Conservation (phyloP, 2,329 filamentous ascomycete species). For the Colletotrichum sp. region DNA sequence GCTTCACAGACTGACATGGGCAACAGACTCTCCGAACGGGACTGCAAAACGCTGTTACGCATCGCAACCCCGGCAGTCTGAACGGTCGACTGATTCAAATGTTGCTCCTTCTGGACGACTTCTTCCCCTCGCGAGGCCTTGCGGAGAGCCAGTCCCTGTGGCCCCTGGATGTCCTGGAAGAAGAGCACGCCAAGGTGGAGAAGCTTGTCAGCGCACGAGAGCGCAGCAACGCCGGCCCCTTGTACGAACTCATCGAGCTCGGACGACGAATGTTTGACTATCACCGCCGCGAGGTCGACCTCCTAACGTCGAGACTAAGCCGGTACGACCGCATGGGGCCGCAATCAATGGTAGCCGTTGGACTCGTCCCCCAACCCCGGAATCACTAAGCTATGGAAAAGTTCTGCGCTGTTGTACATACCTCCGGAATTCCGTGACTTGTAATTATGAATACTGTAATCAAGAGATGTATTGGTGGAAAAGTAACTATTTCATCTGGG, state of each 20-base stretch:
- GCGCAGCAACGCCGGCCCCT: background rate
- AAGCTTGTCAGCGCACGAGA: background rate
- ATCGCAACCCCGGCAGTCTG: slow-evolving; percentile 4
- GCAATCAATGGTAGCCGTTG: background rate
- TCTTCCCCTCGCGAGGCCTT: background rate
- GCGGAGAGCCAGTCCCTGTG: background rate
- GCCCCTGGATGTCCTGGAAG: slow-evolving; percentile 8
- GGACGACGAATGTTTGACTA: slow-evolving; percentile 8
- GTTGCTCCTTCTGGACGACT: slow-evolving; percentile 10
- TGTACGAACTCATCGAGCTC: slow-evolving; percentile 3
- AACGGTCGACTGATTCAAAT: slow-evolving; percentile 12
- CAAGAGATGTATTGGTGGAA: background rate
- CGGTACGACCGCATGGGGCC: background rate
- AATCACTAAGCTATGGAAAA: background rate
- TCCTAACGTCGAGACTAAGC: background rate
- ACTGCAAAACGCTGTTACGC: slow-evolving; percentile 12
- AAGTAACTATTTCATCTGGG: background rate
- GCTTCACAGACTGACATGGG: background rate
- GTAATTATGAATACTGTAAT: background rate
- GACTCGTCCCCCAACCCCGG: background rate
- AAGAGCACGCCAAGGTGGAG: slow-evolving; percentile 11
- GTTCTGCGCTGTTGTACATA: background rate
- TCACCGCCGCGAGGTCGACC: slow-evolving; percentile 3
- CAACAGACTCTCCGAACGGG: slow-evolving; percentile 5
- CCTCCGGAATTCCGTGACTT: background rate